Conservation (phyloP, 192 early-diverging fungal genomes). For the Geosiphon pyriformis region DNA sequence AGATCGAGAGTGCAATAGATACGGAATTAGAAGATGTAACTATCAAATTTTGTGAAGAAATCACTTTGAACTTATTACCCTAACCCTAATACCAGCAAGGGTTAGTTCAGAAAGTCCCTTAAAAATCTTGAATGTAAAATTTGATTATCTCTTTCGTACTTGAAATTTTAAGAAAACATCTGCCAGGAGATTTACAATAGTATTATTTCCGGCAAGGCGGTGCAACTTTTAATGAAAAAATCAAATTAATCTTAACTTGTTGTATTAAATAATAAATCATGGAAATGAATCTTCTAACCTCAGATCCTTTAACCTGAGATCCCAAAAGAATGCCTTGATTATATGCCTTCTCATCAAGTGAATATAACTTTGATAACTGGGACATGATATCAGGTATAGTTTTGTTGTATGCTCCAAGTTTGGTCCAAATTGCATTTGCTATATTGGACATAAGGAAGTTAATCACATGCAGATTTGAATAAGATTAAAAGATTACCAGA, state of each 20-base stretch:
- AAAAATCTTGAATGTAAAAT: no score
- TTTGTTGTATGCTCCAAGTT: constrained; percentile 57
- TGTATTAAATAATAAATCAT: no score
- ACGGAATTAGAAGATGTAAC: no score
- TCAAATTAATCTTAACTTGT: no score
- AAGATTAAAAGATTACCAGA: constrained; percentile 2
- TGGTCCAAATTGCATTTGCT: constrained; percentile 57
- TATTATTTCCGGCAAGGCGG: neutral
- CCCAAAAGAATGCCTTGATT: constrained; percentile 43
- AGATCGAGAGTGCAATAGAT: no score
- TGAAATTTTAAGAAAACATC: constrained; percentile 4
- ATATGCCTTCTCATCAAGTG: constrained; percentile 36
- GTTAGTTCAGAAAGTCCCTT: no score
- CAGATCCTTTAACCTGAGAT: constrained; percentile 34
- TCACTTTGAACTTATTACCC: no score
- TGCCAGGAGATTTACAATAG: neutral
- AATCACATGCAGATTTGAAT: neutral
- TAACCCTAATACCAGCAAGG: no score
- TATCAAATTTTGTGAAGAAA: no score
- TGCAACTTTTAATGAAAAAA: no score
- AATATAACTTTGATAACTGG: constrained; percentile 29
- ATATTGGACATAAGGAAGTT: neutral
- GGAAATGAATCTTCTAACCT: constrained; percentile 29
- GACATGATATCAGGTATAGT: constrained; percentile 53
- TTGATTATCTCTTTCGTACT: neutral